A percentile compares a stretch with the other conserved stretches of the same genome.
phyloP scores from a whole-genome alignment of 106 monocot species.

The Triglochin maritima region DNA sequence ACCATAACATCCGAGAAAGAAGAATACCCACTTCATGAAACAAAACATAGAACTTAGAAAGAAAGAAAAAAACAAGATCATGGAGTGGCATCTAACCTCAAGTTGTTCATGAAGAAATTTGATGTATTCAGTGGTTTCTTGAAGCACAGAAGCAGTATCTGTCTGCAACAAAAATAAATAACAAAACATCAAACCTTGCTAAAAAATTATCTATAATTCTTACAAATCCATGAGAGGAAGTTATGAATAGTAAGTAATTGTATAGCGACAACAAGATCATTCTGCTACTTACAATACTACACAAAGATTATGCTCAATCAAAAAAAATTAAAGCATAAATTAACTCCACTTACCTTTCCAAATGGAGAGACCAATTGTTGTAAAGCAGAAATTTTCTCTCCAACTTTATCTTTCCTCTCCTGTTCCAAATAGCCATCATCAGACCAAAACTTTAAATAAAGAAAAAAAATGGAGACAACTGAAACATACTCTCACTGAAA shows the following conservation, averaged over 20 bases:
- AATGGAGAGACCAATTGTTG: slow-evolving; percentile 20
- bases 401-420: slow-evolving; percentile 15
- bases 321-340: no score
- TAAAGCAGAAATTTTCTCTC: slow-evolving; percentile 8
- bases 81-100: slow-evolving; percentile 1
- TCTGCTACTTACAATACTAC: no score
- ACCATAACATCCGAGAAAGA: no score
- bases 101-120: slow-evolving; percentile 23
- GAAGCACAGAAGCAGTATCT: slow-evolving; percentile 27
- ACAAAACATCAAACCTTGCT: neutral
- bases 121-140: slow-evolving; percentile 19
- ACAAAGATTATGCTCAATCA: no score
- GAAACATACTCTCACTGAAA: neutral
- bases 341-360: slow-evolving; percentile 11
- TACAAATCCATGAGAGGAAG: neutral
- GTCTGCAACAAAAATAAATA: slow-evolving; percentile 11
- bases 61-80: no score
- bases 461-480: neutral
- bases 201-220: neutral
- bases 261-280: no score
- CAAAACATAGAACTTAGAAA: no score
- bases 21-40: no score
- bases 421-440: neutral
- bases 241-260: neutral
- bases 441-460: neutral